Conservation (phyloP, 2,329 filamentous ascomycete genomes). For the Fusarium devonianum region DNA sequence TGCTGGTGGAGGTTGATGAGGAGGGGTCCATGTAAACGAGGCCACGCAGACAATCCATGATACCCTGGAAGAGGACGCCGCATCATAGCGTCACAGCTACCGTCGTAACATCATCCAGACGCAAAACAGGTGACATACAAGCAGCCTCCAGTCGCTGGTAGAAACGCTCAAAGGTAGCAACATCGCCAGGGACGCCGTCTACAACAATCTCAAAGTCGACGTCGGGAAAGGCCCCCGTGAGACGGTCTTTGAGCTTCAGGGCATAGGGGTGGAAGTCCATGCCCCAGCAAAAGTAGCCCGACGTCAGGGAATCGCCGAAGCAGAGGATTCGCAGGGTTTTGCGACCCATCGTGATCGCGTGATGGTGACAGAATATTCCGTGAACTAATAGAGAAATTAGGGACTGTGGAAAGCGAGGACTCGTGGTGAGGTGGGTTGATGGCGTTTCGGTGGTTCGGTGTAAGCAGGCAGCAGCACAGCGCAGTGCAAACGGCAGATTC, state of each 20-base stretch:
- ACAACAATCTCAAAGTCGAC: constrained; percentile 54
- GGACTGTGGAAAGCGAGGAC: not conserved
- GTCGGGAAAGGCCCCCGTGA: constrained; percentile 56
- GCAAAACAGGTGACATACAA: constrained; percentile 42
- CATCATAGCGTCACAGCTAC: too few species aligned
- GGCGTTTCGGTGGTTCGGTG: not conserved
- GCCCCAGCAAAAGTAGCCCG: constrained; percentile 58
- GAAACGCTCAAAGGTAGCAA: constrained; percentile 49
- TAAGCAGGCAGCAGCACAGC: not conserved
- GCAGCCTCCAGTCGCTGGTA: constrained; percentile 43
- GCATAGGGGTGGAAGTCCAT: constrained; percentile 61
- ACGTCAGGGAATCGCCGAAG: constrained; percentile 71
- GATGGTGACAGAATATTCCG: not conserved
- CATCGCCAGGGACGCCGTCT: constrained; percentile 61
- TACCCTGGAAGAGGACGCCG: too few species aligned
- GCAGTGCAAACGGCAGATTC: not conserved
- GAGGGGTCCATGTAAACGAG: too few species aligned
- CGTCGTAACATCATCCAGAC: too few species aligned
- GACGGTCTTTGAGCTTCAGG: constrained; percentile 53
- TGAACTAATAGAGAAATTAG: not conserved
- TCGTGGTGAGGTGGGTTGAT: not conserved
- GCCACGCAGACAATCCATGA: too few species aligned
- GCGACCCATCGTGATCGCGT: constrained; percentile 36
- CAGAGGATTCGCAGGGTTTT: constrained; percentile 63
- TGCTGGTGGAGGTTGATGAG: not conserved